These are phyloP conservation scores for Pelargonium nanum DNA, from an alignment of 345 rosid species.

Conservation along the genomic window DNA sequence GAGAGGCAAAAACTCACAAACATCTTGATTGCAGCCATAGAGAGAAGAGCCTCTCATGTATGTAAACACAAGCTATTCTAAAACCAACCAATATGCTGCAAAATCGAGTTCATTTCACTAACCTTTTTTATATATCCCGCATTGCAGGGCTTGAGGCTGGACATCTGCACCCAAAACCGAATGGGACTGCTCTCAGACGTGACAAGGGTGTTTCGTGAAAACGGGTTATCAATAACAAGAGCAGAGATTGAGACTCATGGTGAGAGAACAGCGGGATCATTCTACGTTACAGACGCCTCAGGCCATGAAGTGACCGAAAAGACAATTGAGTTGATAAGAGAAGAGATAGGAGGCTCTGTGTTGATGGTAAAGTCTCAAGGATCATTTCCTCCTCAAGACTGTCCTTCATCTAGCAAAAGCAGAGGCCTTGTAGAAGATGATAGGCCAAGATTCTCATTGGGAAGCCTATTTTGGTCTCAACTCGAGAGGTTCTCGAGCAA, in stretches of 20 bases:
- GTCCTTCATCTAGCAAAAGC: neutral
- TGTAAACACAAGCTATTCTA: neutral
- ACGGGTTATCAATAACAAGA: slow-evolving; percentile 59
- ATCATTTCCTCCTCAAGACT: neutral
- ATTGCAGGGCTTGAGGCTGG: slow-evolving; percentile 65
- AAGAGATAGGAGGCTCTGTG: slow-evolving; percentile 55
- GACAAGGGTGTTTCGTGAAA: slow-evolving; percentile 55
- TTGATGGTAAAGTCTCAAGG: slow-evolving; percentile 20
- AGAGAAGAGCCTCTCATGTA: slow-evolving; percentile 57
- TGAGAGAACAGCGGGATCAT: slow-evolving; percentile 56
- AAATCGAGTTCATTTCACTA: neutral
- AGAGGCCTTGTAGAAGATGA: slow-evolving; percentile 18
- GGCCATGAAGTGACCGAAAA: slow-evolving; percentile 35
- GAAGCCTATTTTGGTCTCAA: slow-evolving; percentile 62
- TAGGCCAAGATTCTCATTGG: slow-evolving; percentile 40
- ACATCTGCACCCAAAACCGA: slow-evolving; percentile 40
- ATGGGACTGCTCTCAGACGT: slow-evolving; percentile 57
- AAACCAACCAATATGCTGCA: neutral
- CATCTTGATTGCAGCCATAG: slow-evolving; percentile 68
- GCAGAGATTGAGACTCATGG: slow-evolving; percentile 48
- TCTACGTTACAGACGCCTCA: slow-evolving; percentile 54
- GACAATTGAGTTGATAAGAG: slow-evolving; percentile 38
- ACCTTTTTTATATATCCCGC: too few species aligned
- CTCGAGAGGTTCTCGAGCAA: slow-evolving; percentile 52
- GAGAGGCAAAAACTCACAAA: slow-evolving; percentile 46